Percentiles rank a stretch among this genome's conserved stretches.
Evolutionary conservation across 371 early-diverging fungal species (phyloP).

Genomic region (Umbelopsis sp.): DNA sequence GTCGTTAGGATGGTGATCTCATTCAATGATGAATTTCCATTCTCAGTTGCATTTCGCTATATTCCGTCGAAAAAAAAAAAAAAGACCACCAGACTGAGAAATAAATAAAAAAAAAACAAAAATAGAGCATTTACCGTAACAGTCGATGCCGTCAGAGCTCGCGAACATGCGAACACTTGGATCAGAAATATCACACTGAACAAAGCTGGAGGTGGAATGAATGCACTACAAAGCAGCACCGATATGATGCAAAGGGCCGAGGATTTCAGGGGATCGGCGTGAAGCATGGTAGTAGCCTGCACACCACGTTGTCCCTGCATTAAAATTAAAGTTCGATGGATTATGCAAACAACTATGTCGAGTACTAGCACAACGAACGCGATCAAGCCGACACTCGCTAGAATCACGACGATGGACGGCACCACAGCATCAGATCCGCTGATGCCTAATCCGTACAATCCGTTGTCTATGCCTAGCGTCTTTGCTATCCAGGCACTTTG

Average conservation of each 20-base stretch:
- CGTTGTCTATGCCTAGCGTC: background rate
- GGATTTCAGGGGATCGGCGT: background rate
- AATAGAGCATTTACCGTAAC: background rate
- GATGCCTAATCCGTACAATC: slow-evolving; percentile 20
- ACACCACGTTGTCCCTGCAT: background rate
- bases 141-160: slow-evolving; percentile 22
- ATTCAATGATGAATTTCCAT: slow-evolving; percentile 20
- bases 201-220: background rate
- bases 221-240: background rate
- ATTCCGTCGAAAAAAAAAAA: background rate
- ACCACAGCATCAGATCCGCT: slow-evolving; percentile 13
- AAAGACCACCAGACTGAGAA: no score
- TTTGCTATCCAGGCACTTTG: background rate
- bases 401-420: background rate
- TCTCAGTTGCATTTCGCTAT: slow-evolving; percentile 15
- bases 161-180: background rate
- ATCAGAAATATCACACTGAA: background rate
- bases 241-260: background rate
- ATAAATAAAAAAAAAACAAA: slow-evolving; percentile 17
- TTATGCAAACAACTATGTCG: background rate
- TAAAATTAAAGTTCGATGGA: background rate
- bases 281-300: background rate
- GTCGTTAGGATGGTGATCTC: background rate
- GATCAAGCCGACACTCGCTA: background rate
- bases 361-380: background rate